Evolutionary conservation across 345 rosid species (phyloP), one percentile per base, ranked within the genome.

Genomic region (Trapa bicornis): DNA sequence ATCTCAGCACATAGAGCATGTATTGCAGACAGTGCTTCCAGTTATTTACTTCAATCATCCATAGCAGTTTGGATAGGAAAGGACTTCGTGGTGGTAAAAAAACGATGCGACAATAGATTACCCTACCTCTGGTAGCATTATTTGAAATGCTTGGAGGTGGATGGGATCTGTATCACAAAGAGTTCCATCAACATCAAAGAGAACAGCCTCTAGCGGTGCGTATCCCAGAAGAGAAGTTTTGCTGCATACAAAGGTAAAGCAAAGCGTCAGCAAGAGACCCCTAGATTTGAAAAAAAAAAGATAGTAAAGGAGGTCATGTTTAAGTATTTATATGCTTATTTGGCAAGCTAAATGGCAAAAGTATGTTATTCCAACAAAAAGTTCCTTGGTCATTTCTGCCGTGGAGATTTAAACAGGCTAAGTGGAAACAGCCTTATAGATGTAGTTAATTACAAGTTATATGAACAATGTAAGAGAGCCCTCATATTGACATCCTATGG

Each of bases 81-180:
- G 29, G 53, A 13, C 16, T 47, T 4, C 14, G 14, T 2, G 14
- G 43, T 41, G 43, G 43, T 41, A 41, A 41, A 41, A 41, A 41
- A 41, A 41, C 43, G 2, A 41, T 65, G 33, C 7, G 37, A 42
- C 0, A 16, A 4, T 29, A 65, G 56, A 48, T 53, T 17, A 52
- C 32, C 16, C 42, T 68, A 94, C 99, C 97, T 89, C 88, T 79
- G 73, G 88, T 71, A 94, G 96, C 76, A 86, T 76, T 65, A 79
- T 75, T 1, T 75, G 76, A 66, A 89, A 94, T 70, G 91, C 84
- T 29, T 79, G 36, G 67, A 71, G 76, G 73, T 94, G 99, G 75
- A 91, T 74, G 37, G 99, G 97, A 81, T 91, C 96, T n/a, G 99
- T 82, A 74, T 91, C 99, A 71, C 97, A 91, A 1, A 94, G 85